These are phyloP conservation scores for Entoloma clypeatum DNA, from an alignment of 1,284 basidiomycete species.

Conservation along the genomic window DNA sequence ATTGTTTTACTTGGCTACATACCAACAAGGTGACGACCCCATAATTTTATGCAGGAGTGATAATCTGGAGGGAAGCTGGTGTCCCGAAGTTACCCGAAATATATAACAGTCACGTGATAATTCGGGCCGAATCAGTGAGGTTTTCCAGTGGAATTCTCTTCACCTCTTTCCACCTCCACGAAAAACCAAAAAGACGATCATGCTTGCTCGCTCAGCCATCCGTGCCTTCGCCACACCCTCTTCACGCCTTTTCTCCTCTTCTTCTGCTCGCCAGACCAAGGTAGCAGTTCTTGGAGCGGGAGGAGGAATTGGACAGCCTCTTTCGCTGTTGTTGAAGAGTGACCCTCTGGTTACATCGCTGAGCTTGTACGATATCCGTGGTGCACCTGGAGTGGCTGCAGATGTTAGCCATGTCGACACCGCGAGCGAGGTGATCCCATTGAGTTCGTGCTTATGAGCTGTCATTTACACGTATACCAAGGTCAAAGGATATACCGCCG, in stretches of 20 bases:
- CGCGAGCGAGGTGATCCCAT: constrained; percentile 64
- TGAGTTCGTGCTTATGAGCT: constrained; percentile 1
- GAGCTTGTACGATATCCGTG: constrained; percentile 88
- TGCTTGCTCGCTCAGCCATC: constrained; percentile 56
- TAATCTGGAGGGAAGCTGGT: too few species aligned
- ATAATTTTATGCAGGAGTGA: too few species aligned
- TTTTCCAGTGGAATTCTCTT: too few species aligned
- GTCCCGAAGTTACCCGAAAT: too few species aligned
- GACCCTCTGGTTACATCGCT: constrained; percentile 79
- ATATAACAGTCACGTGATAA: too few species aligned
- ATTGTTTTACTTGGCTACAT: too few species aligned
- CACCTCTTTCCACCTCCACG: constrained; percentile 12
- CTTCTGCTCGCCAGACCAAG: constrained; percentile 68
- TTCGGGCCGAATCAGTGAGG: too few species aligned
- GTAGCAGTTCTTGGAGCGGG: constrained; percentile 91
- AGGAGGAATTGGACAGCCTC: constrained; percentile 90
- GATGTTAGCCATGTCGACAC: constrained; percentile 95
- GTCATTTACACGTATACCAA: constrained; percentile 26
- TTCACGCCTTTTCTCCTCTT: constrained; percentile 76
- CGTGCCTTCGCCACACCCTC: constrained; percentile 43
- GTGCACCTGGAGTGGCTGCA: constrained; percentile 89
- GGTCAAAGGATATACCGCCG: constrained; percentile 79
- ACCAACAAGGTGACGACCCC: too few species aligned
- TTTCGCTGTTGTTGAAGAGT: constrained; percentile 85
- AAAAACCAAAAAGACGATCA: constrained; percentile 25